A percentile compares a stretch with the other conserved stretches of the same genome.
Evolutionary conservation across 495 filamentous ascomycete species (phyloP).

Genomic region (Xylaria telfairii): DNA sequence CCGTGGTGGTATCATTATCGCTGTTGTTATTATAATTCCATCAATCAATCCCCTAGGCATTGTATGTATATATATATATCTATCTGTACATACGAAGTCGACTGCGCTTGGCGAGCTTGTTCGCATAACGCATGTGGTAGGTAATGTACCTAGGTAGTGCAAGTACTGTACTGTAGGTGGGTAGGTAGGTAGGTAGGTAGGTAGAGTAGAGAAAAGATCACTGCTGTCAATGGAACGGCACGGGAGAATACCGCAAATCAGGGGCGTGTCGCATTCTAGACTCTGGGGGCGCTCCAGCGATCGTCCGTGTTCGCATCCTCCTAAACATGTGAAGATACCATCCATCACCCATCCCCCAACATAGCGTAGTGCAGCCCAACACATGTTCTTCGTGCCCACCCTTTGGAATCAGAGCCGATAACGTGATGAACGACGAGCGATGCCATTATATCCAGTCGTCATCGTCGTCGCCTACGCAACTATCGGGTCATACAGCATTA

Average conservation of each 20-base stretch:
- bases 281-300: background rate
- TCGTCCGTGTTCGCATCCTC: slow-evolving; percentile 8
- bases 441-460: background rate
- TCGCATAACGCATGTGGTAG: background rate
- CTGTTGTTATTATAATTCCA: too few species aligned
- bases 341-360: too few species aligned
- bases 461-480: background rate
- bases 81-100: too few species aligned
- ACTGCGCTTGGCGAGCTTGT: background rate
- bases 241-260: slow-evolving; percentile 13
- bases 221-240: background rate
- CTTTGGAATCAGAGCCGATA: background rate
- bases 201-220: too few species aligned
- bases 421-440: background rate
- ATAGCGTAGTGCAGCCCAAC: background rate
- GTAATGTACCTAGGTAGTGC: background rate
- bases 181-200: too few species aligned
- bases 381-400: background rate
- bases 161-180: too few species aligned
- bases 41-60: background rate
- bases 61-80: background rate
- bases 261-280: slow-evolving; percentile 3
- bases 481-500: background rate
- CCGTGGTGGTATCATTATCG: background rate
- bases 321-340: background rate